phyloP scores from a whole-genome alignment of 805 yeast genomes.

The Ogataea chonburiensis region DNA sequence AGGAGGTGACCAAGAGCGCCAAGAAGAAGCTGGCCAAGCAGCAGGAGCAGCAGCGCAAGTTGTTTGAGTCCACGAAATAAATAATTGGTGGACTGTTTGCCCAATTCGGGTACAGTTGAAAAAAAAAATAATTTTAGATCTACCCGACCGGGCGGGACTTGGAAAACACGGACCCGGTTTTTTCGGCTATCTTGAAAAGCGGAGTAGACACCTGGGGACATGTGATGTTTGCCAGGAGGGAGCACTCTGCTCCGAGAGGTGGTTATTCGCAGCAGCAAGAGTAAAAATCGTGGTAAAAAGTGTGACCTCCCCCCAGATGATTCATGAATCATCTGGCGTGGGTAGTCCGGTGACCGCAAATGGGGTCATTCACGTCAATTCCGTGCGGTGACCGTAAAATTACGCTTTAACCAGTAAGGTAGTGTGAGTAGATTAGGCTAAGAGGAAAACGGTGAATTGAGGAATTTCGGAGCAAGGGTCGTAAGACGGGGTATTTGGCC shows the following conservation, averaged over 20 bases:
- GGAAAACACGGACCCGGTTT: neutral
- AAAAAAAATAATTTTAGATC: neutral
- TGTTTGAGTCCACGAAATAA: constrained; percentile 58
- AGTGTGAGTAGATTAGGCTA: constrained; percentile 2
- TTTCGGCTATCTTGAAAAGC: too few species aligned
- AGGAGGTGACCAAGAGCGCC: constrained; percentile 81
- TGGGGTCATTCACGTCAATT: constrained; percentile 2
- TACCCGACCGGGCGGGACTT: too few species aligned
- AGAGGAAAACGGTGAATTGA: neutral
- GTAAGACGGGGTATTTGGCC: constrained; percentile 4
- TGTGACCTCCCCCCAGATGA: constrained; percentile 7
- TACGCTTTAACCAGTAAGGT: constrained; percentile 5
- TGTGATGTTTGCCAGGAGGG: too few species aligned
- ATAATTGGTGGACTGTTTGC: neutral
- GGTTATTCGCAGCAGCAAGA: too few species aligned
- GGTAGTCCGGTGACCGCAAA: constrained; percentile 3
- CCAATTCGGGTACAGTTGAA: neutral
- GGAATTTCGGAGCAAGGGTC: constrained; percentile 1
- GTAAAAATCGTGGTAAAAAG: too few species aligned
- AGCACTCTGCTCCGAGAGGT: too few species aligned
- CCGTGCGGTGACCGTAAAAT: neutral
- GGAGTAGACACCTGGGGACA: too few species aligned
- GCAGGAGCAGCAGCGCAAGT: constrained; percentile 77
- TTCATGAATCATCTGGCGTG: constrained; percentile 7
- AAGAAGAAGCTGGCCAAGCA: constrained; percentile 78